These are phyloP conservation scores for Pestalotiopsis sp. DNA, from an alignment of 2,329 filamentous ascomycete species.

Conservation along the genomic window DNA sequence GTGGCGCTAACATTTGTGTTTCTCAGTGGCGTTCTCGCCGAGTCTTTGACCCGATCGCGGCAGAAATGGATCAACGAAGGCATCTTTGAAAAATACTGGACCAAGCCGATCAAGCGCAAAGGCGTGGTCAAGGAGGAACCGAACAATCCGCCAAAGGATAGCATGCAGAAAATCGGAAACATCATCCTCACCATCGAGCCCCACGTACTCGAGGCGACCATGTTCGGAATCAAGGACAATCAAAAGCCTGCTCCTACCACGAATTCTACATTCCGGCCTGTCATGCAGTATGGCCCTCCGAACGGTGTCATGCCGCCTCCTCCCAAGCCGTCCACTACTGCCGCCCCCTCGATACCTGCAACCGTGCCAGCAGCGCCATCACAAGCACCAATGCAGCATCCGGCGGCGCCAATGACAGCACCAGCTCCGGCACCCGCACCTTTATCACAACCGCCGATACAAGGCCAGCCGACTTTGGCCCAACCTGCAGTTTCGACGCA, in stretches of 20 bases:
- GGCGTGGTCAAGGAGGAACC: slow-evolving; percentile 64
- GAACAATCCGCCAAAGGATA: slow-evolving; percentile 70
- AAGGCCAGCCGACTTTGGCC: slow-evolving; percentile 16
- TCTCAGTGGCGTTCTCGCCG: slow-evolving; percentile 70
- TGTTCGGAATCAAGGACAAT: slow-evolving; percentile 70
- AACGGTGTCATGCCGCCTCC: slow-evolving; percentile 63
- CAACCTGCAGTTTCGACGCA: slow-evolving; percentile 21
- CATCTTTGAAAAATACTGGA: slow-evolving; percentile 78
- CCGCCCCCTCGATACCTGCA: slow-evolving; percentile 14
- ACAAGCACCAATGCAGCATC: slow-evolving; percentile 13
- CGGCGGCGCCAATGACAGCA: neutral
- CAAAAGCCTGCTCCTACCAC: slow-evolving; percentile 50
- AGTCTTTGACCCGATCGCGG: slow-evolving; percentile 74
- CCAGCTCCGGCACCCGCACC: slow-evolving; percentile 18
- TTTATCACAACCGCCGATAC: neutral
- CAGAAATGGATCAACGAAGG: slow-evolving; percentile 73
- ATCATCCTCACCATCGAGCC: slow-evolving; percentile 79
- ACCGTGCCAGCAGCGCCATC: slow-evolving; percentile 7
- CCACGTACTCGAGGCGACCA: slow-evolving; percentile 75
- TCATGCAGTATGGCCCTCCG: slow-evolving; percentile 68
- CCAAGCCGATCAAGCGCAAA: slow-evolving; percentile 71
- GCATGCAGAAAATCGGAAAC: slow-evolving; percentile 73
- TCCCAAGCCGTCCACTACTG: slow-evolving; percentile 36
- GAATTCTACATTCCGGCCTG: slow-evolving; percentile 48
- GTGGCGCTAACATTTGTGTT: neutral